Evolutionary conservation across 306 rosid species (phyloP), one percentile per base, ranked within the genome.

Genomic region (Vicia faba): DNA sequence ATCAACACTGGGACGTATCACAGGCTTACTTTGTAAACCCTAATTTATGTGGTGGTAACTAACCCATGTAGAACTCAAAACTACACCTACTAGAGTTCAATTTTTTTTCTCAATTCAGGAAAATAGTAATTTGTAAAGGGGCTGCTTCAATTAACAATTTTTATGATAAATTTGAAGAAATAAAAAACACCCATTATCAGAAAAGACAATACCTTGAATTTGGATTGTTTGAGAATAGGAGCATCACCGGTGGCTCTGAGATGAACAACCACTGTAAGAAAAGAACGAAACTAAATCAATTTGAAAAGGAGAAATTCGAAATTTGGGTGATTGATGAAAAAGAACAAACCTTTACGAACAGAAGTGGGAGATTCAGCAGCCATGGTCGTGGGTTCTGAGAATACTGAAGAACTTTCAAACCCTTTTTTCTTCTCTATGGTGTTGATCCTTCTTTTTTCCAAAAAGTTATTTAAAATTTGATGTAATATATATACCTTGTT

Each of bases 201-300:
- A 63, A 61, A 67, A 6, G 15, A 59, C 57, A 56, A n/a, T 18
- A 89, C 97, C 99, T 93, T 93, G 78, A 93, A 93, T 68, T 93
- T 93, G 7, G 95, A 76, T 85, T 89, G 97, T 73, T 90, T 88
- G 79, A 90, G 96, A 48, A 93, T 93, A 54, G 96, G 97, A 46
- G 99, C 99, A 88, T 90, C 95, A 23, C 97, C 97, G 15, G 97
- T 93, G 75, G 99, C 97, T 86, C 97, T 83, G 58, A 93, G 85
- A 84, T 85, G 99, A 85, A 93, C 89, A 77, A 90, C 99, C 70
- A 89, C 98, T 89, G 77, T 2, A 3, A 61, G 39, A 65, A 67
- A 66, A 5, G 3, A 54, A 82, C 61, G 12, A 54, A 25, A 25
- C 8, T 13, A 2, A 61, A 63, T 66, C 71, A 60, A 39, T 55